phyloP scores from a whole-genome alignment of 768 basidiomycete genomes.

The Hypholoma fasciculare region DNA sequence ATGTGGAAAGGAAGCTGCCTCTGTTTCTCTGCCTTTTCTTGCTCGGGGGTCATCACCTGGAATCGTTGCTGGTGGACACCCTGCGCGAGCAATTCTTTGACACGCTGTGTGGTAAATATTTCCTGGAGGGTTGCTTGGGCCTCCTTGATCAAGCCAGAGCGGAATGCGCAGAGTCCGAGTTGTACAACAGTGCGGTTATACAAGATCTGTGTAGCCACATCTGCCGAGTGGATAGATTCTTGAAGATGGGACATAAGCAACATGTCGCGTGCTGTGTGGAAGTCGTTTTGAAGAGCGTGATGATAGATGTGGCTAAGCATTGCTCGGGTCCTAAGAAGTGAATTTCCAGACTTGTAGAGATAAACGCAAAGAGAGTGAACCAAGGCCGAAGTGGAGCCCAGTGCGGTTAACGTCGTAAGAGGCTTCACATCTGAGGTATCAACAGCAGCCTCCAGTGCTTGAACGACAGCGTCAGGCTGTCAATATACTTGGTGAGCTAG shows the following conservation, averaged over 20 bases:
- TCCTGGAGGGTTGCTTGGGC: slow-evolving; percentile 91
- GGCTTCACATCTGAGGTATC: slow-evolving; percentile 61
- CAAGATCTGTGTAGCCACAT: slow-evolving; percentile 95
- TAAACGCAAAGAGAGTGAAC: slow-evolving; percentile 89
- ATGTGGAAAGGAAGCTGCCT: slow-evolving; percentile 98
- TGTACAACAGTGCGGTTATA: slow-evolving; percentile 98
- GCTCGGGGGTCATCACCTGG: slow-evolving; percentile 86
- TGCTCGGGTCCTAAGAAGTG: slow-evolving; percentile 91
- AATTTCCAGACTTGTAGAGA: slow-evolving; percentile 90
- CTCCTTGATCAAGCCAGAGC: slow-evolving; percentile 92
- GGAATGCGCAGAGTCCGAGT: slow-evolving; percentile 95
- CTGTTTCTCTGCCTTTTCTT: slow-evolving; percentile 95
- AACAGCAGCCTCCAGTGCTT: slow-evolving; percentile 80
- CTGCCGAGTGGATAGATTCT: slow-evolving; percentile 93
- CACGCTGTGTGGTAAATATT: slow-evolving; percentile 94
- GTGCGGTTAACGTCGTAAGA: slow-evolving; percentile 54
- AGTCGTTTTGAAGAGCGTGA: slow-evolving; percentile 94
- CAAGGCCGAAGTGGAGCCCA: slow-evolving; percentile 66
- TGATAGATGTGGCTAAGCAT: slow-evolving; percentile 99
- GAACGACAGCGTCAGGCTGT: slow-evolving; percentile 91
- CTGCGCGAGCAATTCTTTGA: slow-evolving; percentile 96
- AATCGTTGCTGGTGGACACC: slow-evolving; percentile 93
- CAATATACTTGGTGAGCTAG: slow-evolving; percentile 12
- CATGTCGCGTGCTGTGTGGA: slow-evolving; percentile 97
- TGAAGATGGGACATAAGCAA: slow-evolving; percentile 98